Evolutionary conservation across 2,329 filamentous ascomycete genomes (phyloP).

Genomic region (Ophiocordyceps sinensis): DNA sequence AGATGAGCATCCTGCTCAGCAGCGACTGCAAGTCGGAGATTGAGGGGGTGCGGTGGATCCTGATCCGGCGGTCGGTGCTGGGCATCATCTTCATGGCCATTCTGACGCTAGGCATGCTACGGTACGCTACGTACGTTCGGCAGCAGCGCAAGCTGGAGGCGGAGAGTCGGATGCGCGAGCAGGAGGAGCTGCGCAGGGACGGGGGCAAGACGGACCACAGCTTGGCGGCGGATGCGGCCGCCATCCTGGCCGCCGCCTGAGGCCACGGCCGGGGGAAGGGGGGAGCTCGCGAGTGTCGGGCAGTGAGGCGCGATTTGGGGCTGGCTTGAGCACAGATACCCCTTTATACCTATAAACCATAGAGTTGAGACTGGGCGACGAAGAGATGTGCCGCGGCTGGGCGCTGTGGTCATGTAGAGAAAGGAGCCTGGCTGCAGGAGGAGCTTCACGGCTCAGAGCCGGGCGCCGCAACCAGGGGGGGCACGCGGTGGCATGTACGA

Average conservation of each 20-base stretch:
- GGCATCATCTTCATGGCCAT: constrained; percentile 54
- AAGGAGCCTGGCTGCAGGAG: no score
- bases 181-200: constrained; percentile 26
- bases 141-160: constrained; percentile 34
- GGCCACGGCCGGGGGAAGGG: background rate
- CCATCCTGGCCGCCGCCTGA: constrained; percentile 42
- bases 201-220: constrained; percentile 31
- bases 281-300: no score
- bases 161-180: constrained; percentile 26
- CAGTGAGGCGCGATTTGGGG: no score
- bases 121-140: constrained; percentile 42
- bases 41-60: constrained; percentile 79
- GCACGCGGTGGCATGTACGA: no score
- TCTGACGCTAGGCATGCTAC: constrained; percentile 42
- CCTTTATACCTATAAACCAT: no score
- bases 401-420: no score
- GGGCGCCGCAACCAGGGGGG: no score
- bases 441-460: no score
- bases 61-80: constrained; percentile 47
- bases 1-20: constrained; percentile 81
- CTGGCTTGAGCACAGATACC: no score
- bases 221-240: constrained; percentile 36
- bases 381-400: no score
- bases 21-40: constrained; percentile 87
- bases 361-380: no score